A percentile compares a stretch with the other conserved stretches of the same genome.
phyloP scores from a whole-genome alignment of 805 yeast species.

The Metschnikowia kunwiensis region DNA sequence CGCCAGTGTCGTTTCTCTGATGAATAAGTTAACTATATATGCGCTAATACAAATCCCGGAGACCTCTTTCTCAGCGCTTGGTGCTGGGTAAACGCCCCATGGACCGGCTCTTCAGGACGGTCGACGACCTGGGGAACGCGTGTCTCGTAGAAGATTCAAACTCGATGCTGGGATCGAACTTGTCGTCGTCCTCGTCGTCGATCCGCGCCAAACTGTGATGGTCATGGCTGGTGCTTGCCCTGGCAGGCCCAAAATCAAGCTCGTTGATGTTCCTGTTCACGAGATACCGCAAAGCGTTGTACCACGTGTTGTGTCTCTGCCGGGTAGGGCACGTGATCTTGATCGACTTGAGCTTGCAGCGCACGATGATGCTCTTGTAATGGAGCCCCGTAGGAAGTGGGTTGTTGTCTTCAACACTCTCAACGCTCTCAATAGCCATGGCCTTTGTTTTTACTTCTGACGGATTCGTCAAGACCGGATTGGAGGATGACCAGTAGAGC shows the following conservation, averaged over 20 bases:
- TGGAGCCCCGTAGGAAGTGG: constrained; percentile 87
- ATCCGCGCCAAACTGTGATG: constrained; percentile 1
- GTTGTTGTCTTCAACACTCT: constrained; percentile 77
- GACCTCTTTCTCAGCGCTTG: background rate
- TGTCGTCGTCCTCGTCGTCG: constrained; percentile 7
- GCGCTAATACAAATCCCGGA: constrained; percentile 1
- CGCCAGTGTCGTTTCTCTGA: no score
- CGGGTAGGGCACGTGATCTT: constrained; percentile 86
- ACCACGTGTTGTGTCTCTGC: constrained; percentile 89
- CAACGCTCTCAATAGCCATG: constrained; percentile 74
- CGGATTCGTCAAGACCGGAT: constrained; percentile 73
- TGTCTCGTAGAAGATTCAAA: constrained; percentile 17
- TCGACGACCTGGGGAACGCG: constrained; percentile 19
- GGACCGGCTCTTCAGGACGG: constrained; percentile 14
- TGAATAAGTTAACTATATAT: constrained; percentile 2
- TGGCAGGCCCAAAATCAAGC: constrained; percentile 36
- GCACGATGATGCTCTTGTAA: constrained; percentile 77
- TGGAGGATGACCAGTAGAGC: constrained; percentile 80
- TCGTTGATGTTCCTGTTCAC: constrained; percentile 64
- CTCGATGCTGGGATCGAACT: constrained; percentile 14
- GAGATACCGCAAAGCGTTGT: constrained; percentile 73
- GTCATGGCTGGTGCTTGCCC: constrained; percentile 3
- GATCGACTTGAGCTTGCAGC: constrained; percentile 60
- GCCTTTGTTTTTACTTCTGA: constrained; percentile 67
- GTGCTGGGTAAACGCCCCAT: constrained; percentile 4